Base-by-base conservation (phyloP, 176 grass and related monocot genomes). In the Poa pratensis region DNA sequence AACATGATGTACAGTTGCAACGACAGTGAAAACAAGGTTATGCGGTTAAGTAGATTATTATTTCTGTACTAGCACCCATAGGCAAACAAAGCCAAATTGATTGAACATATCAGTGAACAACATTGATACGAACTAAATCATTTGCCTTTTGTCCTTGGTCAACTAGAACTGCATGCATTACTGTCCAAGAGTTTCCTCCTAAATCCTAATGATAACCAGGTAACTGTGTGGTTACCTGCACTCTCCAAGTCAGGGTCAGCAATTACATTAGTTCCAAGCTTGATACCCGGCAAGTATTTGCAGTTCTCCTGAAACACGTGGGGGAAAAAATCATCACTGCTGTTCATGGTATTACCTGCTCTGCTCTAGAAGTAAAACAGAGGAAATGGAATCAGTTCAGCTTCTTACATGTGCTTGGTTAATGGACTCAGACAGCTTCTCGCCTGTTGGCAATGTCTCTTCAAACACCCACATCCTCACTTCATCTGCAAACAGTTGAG, bases 391-490 rank as follows among this genome's bases (percentile, higher is more conserved):
- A 39, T 7, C 35, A 79, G 63, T 73, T 69, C 0, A 65, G 40
- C 13, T 86, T 85, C 84, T 84, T 86, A 98, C 93, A 90, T 94
- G 86, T 20, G 68, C 69, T 89, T 92, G 37, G 40, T 94, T 98
- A 89, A 98, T 95, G 85, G 87, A 88, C 60, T 93, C 86, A 3
- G 96, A 98, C 18, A 98, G 87, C 72, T 94, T 98, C 51, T 92
- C 89, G 35, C 93, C 96, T 39, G 73, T 89, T 1, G 84, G 93
- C 34, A 95, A 86, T 58, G 65, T 92, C 72, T 98, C 96, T 87
- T 98, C 96, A 86, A 88, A 92, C 22, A 98, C 93, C 96, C 96
- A 98, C 89, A 98, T 95, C 70, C 91, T 89, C 17, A 95, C 93
- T 89, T 98, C 95, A 90, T 98, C 95, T 98, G 48, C 27, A 63